Percentiles rank a stretch among this genome's conserved stretches.
phyloP scores from a whole-genome alignment of 768 basidiomycete genomes.

The Trametes coccinea region DNA sequence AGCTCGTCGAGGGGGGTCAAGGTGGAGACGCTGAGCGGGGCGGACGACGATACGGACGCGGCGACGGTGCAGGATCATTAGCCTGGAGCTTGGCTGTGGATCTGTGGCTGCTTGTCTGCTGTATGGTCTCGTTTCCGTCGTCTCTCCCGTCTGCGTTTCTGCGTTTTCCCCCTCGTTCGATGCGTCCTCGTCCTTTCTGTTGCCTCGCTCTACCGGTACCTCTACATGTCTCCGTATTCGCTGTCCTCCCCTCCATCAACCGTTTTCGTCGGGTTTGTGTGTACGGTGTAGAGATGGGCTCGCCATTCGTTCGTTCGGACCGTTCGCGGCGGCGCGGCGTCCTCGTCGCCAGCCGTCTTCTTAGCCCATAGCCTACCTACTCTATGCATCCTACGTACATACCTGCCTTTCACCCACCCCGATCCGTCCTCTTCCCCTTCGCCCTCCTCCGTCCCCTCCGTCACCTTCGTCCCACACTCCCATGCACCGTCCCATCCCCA shows the following conservation, averaged over 20 bases:
- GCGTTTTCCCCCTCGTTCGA: constrained; percentile 5
- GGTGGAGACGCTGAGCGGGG: constrained; percentile 69
- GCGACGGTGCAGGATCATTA: constrained; percentile 41
- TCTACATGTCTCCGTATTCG: too few relatives aligned
- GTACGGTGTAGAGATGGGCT: too few relatives aligned
- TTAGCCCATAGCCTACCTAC: too few relatives aligned
- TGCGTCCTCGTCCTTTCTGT: constrained; percentile 2
- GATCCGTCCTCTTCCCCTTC: too few relatives aligned
- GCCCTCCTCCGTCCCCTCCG: too few relatives aligned
- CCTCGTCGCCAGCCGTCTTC: too few relatives aligned
- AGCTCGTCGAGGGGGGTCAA: constrained; percentile 75
- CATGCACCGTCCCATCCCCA: neutral
- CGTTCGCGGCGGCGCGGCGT: neutral
- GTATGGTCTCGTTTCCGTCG: neutral
- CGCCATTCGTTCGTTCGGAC: neutral
- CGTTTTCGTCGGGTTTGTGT: too few relatives aligned
- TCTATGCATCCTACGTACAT: too few relatives aligned
- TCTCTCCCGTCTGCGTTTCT: neutral
- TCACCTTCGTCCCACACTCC: neutral
- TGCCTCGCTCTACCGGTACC: neutral
- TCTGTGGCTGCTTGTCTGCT: neutral
- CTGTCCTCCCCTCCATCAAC: too few relatives aligned
- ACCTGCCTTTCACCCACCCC: too few relatives aligned
- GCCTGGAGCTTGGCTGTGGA: constrained; percentile 1
- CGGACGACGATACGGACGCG: constrained; percentile 39